Base-by-base conservation (phyloP, 208 protist species). In the Trichomonas vaginalis region DNA sequence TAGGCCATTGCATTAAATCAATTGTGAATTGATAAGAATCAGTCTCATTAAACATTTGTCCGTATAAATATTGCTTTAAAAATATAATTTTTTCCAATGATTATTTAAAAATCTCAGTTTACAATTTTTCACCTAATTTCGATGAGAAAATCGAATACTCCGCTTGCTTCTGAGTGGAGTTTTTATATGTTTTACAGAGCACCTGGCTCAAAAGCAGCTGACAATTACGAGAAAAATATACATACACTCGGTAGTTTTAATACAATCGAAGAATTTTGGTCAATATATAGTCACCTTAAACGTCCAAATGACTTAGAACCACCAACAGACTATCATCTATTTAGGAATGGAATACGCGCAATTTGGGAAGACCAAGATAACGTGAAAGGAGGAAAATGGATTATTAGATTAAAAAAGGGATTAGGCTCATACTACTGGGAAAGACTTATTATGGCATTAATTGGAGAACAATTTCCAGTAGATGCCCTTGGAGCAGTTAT, bases 341-440 rank as follows among this genome's bases (percentile, higher is more conserved):
- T 96, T 32, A 35, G 88, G 0, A 45, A 96, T 32, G 95, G 95
- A 3, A 92, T 96, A 62, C 56, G 88, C 2, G 83, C 95, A 23
- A 96, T 96, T 87, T 96, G 95, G 95, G 95, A 96, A 61, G 95
- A 96, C 39, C 14, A 49, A 32, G 80, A 46, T 32, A 96, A 96
- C 45, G 95, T 95, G 37, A 92, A 96, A 8, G 95, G 95, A 42
- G 95, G 95, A 32, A 96, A 96, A 47, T 96, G 95, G 95, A 92
- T 92, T 12, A 92, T 92, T 51, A 42, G 86, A 2, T 32, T 92
- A 8, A 92, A 92, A 40, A 92, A 92, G 37, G 86, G 86, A 92
- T 15, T 92, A 10, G 86, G 40, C 48, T 48, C 40, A 8, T 92
- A 92, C 37, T 92, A 92, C 37, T 92, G 86, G 86, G 86, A 92